These are phyloP conservation scores for Echites panduratus DNA, from an alignment of 257 asterid genomes.

Conservation along the genomic window DNA sequence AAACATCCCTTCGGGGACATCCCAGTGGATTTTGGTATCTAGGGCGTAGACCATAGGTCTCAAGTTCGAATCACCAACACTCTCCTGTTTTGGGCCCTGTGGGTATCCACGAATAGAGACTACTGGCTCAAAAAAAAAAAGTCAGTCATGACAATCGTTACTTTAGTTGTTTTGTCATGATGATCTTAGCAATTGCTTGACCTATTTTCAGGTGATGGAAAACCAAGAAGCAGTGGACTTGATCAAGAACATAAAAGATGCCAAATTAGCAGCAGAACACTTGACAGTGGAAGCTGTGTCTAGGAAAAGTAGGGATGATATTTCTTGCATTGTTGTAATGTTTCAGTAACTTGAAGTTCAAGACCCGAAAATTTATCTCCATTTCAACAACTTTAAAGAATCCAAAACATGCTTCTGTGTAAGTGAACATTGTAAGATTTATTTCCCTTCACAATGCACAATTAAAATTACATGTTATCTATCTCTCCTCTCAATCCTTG, in stretches of 20 bases:
- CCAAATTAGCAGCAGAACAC: constrained; percentile 71
- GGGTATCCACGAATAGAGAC: no score
- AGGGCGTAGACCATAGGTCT: no score
- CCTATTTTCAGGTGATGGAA: constrained; percentile 61
- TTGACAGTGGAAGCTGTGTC: constrained; percentile 52
- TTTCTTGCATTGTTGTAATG: constrained; percentile 88
- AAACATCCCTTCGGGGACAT: neutral
- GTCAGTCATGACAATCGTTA: no score
- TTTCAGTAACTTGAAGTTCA: constrained; percentile 34
- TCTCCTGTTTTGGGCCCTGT: no score
- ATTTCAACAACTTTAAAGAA: neutral
- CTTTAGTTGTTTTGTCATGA: neutral
- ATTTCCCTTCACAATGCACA: no score
- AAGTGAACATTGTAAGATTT: neutral
- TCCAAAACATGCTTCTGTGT: neutral
- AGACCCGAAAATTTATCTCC: neutral
- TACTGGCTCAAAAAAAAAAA: no score
- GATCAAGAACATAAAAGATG: constrained; percentile 53
- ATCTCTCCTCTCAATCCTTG: no score
- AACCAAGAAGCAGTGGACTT: constrained; percentile 85
- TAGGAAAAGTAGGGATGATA: constrained; percentile 79
- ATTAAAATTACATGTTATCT: no score
- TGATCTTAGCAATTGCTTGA: neutral
- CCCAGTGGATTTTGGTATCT: no score
- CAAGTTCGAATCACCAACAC: no score